Conservation (phyloP, 2,329 filamentous ascomycete genomes). For the Pseudogymnoascus sp. region DNA sequence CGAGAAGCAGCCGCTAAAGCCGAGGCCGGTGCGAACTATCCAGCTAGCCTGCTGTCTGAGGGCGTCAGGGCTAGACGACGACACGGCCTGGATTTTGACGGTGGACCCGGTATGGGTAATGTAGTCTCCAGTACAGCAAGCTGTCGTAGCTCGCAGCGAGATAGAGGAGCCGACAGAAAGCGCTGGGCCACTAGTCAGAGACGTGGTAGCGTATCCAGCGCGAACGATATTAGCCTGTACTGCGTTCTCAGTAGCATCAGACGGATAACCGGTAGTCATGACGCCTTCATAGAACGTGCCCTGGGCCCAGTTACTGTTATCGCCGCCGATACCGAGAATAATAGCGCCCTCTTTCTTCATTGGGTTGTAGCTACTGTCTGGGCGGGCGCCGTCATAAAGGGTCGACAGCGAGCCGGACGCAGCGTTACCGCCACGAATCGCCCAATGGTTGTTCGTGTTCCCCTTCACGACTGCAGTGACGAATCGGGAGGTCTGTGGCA, state of each 20-base stretch:
- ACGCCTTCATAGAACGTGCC: slow-evolving; percentile 59
- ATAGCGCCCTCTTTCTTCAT: slow-evolving; percentile 60
- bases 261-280: slow-evolving; percentile 54
- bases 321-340: slow-evolving; percentile 62
- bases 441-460: slow-evolving; percentile 39
- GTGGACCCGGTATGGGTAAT: slow-evolving; percentile 42
- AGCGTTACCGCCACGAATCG: slow-evolving; percentile 48
- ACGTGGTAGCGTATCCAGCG: slow-evolving; percentile 43
- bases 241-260: slow-evolving; percentile 47
- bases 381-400: slow-evolving; percentile 47
- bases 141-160: slow-evolving; percentile 46
- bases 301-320: slow-evolving; percentile 50
- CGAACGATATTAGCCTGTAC: slow-evolving; percentile 54
- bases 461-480: slow-evolving; percentile 48
- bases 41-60: slow-evolving; percentile 46
- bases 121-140: slow-evolving; percentile 45
- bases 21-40: slow-evolving; percentile 46
- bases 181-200: slow-evolving; percentile 39
- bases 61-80: slow-evolving; percentile 39
- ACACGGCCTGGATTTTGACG: slow-evolving; percentile 46
- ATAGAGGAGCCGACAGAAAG: slow-evolving; percentile 41
- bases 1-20: slow-evolving; percentile 47
- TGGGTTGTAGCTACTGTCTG: slow-evolving; percentile 33
- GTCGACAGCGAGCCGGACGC: slow-evolving; percentile 43
- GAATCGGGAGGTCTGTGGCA: slow-evolving; percentile 43